Evolutionary conservation across 2,329 filamentous ascomycete species (phyloP), one percentile per base, ranked within the genome.

Genomic region (Fusarium clavum): DNA sequence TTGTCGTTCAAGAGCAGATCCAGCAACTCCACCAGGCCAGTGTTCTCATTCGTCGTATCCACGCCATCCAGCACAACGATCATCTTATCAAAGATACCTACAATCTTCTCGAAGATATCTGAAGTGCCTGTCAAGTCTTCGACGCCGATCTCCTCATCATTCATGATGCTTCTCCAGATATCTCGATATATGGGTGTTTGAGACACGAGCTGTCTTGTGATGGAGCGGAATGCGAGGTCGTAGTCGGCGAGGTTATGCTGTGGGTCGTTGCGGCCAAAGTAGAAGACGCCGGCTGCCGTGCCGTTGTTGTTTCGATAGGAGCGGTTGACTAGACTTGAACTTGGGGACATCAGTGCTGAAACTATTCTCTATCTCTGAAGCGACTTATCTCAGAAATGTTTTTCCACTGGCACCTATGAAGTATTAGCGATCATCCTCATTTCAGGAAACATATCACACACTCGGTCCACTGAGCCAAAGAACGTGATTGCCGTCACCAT

Each of bases 401-500:
- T 67, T 68, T 5, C 64, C 64, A 2, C 30, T 58, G 2, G 57
- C 51, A 14, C 43, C 64, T 67, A 6, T 3, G 20, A 1, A 0
- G 1, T 9, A 6, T 67, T 13, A 67, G 62, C 3, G 4, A 32
- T 20, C 20, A 20, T 20, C 20, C 20, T 20, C 20, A 20, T 20
- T 20, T 20, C 20, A 20, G 20, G 20, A 3, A 20, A 20, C 20
- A 20, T 20, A 24, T 8, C 0, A 30, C 56, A 0, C 11, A 67
- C 58, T 44, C 16, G 22, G 57, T 13, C 64, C 64, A 25, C 46
- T 10, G 4, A 64, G 25, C 64, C 64, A 67, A 24, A 67, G 22
- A 6, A 68, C 8, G 0, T 12, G 25, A 5, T 8, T 0, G 3
- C 7, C 8, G 1, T 11, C n/a, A 1, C 43, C 22, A 3, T 2